Conservation (phyloP, 257 asterid genomes). For the Leptodermis oblonga region DNA sequence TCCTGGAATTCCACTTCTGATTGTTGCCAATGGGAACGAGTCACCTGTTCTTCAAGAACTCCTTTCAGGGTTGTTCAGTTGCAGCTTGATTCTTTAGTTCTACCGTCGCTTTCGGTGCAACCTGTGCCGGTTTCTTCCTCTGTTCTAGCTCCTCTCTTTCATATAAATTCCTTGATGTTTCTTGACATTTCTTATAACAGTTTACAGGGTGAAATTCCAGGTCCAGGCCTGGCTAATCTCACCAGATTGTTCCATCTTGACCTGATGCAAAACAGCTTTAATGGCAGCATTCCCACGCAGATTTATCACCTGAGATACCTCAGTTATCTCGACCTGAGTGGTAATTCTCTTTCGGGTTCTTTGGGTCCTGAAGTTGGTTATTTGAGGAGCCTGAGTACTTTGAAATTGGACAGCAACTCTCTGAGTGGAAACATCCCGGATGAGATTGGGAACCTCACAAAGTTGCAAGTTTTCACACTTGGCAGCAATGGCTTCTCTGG, state of each 20-base stretch:
- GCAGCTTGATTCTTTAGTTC: constrained; percentile 11
- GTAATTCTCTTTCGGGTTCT: constrained; percentile 17
- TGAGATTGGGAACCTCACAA: constrained; percentile 27
- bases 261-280: constrained; percentile 22
- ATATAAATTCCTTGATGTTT: constrained; percentile 17
- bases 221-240: constrained; percentile 18
- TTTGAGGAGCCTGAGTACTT: constrained; percentile 13
- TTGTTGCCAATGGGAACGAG: constrained; percentile 30
- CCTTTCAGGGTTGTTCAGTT: constrained; percentile 13
- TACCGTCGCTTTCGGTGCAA: background rate
- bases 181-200: constrained; percentile 30
- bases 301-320: constrained; percentile 23
- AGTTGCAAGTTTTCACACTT: constrained; percentile 19
- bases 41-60: constrained; percentile 3
- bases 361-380: constrained; percentile 16
- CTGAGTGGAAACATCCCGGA: constrained; percentile 21
- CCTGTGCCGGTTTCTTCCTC: constrained; percentile 13
- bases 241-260: constrained; percentile 22
- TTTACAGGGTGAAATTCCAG: constrained; percentile 26
- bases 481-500: constrained; percentile 26
- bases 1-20: constrained; percentile 25
- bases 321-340: constrained; percentile 28
- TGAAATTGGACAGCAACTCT: constrained; percentile 24
- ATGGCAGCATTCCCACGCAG: constrained; percentile 27
- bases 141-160: constrained; percentile 27